Evolutionary conservation across 2,329 filamentous ascomycete species (phyloP), one percentile per base, ranked within the genome.

Genomic region (Tolypocladium nubicola): DNA sequence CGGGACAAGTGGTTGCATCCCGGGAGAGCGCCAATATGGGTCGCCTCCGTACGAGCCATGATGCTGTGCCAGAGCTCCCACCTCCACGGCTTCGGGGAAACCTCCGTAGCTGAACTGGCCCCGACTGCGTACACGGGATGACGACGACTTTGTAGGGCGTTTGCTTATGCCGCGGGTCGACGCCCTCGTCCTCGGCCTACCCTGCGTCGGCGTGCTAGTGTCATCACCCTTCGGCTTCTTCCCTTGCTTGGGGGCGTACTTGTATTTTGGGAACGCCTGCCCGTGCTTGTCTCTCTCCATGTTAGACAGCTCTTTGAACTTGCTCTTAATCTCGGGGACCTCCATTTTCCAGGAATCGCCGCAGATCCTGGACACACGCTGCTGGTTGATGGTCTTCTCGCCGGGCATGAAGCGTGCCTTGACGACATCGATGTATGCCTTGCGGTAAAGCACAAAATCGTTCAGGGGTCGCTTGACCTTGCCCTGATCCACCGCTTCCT

Each of bases 381-480:
- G 93, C 70, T 99, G 93, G 73, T 97, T 97, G 71, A 94, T 93
- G 65, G 94, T 77, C 64, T 88, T 55, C 57, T 57, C 38, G 13
- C 43, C 54, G 38, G 39, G 11, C 43, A 57, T 37, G 30, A 59
- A 14, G 2, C 37, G 19, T 16, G 54, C 53, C 52, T 57, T 59
- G 23, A 53, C 53, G 8, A 55, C 50, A 8, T 19, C 19, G 39
- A 49, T 57, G 68, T 90, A 97, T 8, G 90, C 90, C 63, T 94
- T 96, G 47, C 94, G 87, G 71, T 99, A 99, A 54, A 99, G 78
- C 88, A 99, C 96, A 76, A 97, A 99, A 1, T 90, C 93, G 71
- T 99, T 99, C 87, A 97, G 96, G 3, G 94, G 92, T 37, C 94
- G 82, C 66, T 93, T 90, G 63, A 97, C 82, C 69, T 92, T 91